Evolutionary conservation across 768 basidiomycete species (phyloP), one percentile per base, ranked within the genome.

Genomic region (Mycena maculata): DNA sequence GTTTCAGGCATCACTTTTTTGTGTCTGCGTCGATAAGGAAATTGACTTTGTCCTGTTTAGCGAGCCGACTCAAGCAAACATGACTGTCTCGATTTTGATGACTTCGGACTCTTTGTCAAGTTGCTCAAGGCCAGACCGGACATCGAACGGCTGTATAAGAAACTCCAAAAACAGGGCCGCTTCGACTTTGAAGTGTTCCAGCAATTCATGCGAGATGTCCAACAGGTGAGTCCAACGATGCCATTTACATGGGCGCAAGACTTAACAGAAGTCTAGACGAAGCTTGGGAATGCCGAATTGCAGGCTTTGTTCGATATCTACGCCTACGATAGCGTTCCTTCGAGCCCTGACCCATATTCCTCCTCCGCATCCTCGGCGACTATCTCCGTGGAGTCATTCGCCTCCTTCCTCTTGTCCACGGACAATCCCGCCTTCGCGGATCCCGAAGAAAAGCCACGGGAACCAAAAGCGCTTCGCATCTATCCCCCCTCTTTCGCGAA

Each of bases 51-150:
- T 5, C 36, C n/a, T 36, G 54, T 55, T 4, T 71, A 94, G 93
- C 83, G 85, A 79, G 89, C 90, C 11, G 93, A 95, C 76, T 75
- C 78, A 3, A 76, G 84, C 54, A 77, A 79, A 2, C 82, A 82
- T 1, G 87, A 86, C 0, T 87, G 85, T 67, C 87, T 98, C 33
- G 88, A 94, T 75, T 95, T 95, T 73, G 68, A 82, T 1, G 91
- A 90, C 62, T 98, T 97, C 76, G 90, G 92, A 70, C 82, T 80
- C 15, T 95, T 99, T 67, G 92, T 96, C 68, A 92, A 91, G 73
- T 76, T 89, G 33, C 85, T 98, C 61, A 96, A 95, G 75, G 83
- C 85, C n/a, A 88, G 97, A 18, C 90, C 92, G 0, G 97, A 99
- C 52, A 76, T 99, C 1, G 89, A 92, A 58, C 73, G 81, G 0